Conservation (phyloP, 176 grass and related monocot species). For the Luzula sylvatica region DNA sequence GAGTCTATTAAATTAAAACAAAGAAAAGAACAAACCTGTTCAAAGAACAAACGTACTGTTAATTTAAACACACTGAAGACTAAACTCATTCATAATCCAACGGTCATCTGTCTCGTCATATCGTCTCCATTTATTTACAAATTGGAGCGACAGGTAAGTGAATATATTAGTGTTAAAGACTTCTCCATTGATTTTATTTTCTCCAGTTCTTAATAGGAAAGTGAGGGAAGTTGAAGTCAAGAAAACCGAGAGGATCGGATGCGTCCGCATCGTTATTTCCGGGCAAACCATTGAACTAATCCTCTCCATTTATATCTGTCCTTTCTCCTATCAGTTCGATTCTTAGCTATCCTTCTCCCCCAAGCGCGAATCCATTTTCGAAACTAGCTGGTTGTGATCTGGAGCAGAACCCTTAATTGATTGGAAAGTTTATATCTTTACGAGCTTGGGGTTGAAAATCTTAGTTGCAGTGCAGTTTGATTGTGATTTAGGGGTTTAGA, state of each 20-base stretch:
- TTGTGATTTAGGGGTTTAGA: neutral
- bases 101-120: too few species aligned
- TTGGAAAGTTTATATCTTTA: neutral
- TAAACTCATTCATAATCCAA: too few species aligned
- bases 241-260: neutral
- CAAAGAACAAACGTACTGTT: too few species aligned
- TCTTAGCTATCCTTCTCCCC: neutral
- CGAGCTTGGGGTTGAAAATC: slow-evolving; percentile 5
- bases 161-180: too few species aligned
- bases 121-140: too few species aligned
- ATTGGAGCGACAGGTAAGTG: too few species aligned
- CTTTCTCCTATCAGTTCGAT: neutral
- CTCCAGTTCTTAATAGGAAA: too few species aligned
- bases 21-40: too few species aligned
- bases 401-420: neutral
- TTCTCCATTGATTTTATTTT: too few species aligned
- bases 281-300: neutral
- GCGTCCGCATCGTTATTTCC: neutral
- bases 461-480: neutral
- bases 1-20: too few species aligned
- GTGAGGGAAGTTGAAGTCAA: neutral
- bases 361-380: slow-evolving; percentile 18
- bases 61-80: too few species aligned
- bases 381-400: neutral
- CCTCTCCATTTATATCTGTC: slow-evolving; percentile 8